Conservation (phyloP, 805 yeast species). For the Hanseniaspora thailandica region DNA sequence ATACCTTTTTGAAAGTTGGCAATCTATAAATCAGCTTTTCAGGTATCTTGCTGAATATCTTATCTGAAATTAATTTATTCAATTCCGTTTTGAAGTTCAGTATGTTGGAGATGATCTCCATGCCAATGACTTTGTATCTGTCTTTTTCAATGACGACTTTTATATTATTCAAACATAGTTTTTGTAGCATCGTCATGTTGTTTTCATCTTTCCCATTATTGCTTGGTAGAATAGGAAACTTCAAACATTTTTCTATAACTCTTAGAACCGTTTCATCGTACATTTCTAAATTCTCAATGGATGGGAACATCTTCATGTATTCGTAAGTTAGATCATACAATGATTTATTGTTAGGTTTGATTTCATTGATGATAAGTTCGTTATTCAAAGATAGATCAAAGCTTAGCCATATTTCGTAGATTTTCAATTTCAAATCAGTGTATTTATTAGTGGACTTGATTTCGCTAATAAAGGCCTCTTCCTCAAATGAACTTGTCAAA, state of each 20-base stretch:
- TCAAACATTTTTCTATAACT: constrained; percentile 11
- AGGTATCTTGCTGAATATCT: constrained; percentile 9
- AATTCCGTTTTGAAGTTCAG: neutral
- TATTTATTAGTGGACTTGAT: too few relatives aligned
- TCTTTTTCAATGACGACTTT: neutral
- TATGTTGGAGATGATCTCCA: constrained; percentile 1
- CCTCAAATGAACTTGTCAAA: neutral
- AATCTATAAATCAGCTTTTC: constrained; percentile 4
- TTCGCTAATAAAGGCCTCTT: neutral
- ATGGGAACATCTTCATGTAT: constrained; percentile 8
- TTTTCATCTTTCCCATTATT: constrained; percentile 6
- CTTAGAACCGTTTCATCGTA: neutral
- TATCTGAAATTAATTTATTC: constrained; percentile 1
- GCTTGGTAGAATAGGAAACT: constrained; percentile 9
- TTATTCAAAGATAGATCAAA: constrained; percentile 10
- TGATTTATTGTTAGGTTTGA: constrained; percentile 3
- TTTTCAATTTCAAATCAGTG: neutral
- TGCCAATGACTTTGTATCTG: neutral
- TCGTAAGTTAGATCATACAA: constrained; percentile 4
- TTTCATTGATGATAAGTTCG: constrained; percentile 10
- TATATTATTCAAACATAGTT: constrained; percentile 4
- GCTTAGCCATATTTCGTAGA: constrained; percentile 7
- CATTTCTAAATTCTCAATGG: neutral
- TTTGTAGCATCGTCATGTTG: constrained; percentile 10
- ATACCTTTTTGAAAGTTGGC: constrained; percentile 10